A percentile compares a stretch with the other conserved stretches of the same genome.
These are phyloP conservation scores for Turnera subulata DNA, from an alignment of 345 rosid species.

Conservation along the genomic window DNA sequence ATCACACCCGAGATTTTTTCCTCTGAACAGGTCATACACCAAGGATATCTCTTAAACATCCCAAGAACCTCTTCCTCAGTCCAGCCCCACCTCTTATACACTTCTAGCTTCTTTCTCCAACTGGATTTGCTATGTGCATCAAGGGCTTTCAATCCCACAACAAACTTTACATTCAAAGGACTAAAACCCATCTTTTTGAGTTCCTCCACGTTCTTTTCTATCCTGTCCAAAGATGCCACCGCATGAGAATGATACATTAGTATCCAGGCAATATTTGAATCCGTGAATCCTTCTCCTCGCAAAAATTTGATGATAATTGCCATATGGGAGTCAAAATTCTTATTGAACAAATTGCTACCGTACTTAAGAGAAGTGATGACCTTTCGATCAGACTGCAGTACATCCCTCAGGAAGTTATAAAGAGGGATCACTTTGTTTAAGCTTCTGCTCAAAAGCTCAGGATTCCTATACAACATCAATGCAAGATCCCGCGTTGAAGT, in stretches of 20 bases:
- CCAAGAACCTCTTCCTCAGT: constrained; percentile 17
- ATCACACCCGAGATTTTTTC: constrained; percentile 18
- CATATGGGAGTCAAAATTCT: not conserved
- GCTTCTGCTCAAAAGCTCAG: too few species aligned
- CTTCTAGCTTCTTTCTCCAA: constrained; percentile 18
- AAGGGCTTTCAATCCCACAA: constrained; percentile 5
- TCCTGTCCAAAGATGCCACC: not conserved
- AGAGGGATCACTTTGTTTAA: not conserved
- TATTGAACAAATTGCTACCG: not conserved
- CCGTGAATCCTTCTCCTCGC: constrained; percentile 25
- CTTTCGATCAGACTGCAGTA: constrained; percentile 2
- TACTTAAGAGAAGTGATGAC: not conserved
- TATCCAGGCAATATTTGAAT: not conserved
- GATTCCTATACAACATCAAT: too few species aligned
- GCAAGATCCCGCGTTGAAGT: too few species aligned
- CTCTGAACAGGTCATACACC: constrained; percentile 21
- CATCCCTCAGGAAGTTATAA: constrained; percentile 7
- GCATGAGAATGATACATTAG: not conserved
- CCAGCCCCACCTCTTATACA: constrained; percentile 29
- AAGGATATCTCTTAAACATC: constrained; percentile 22
- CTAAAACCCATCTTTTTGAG: constrained; percentile 20
- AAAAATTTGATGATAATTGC: constrained; percentile 10
- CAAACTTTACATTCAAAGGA: constrained; percentile 13
- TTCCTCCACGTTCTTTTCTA: constrained; percentile 11
- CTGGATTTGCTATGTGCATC: constrained; percentile 1